Percentiles rank a stretch among this genome's conserved stretches.
Evolutionary conservation across 768 basidiomycete genomes (phyloP).

Genomic region (Pulveroboletus ravenelii): DNA sequence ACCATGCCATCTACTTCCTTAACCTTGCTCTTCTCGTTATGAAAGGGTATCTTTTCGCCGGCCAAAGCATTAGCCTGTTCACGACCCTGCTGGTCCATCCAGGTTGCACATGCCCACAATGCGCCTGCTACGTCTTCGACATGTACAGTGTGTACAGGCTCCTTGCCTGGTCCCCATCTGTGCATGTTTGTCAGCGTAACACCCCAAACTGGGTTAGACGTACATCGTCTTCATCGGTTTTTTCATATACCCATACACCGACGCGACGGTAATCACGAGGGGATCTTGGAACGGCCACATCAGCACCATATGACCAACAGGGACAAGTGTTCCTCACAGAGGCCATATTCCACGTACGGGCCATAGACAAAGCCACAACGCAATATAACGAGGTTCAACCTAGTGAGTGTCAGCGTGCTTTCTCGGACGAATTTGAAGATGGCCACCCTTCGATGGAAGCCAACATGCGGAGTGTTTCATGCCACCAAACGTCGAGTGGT

Average conservation of each 20-base stretch:
- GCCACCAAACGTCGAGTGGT: conserved; percentile 81
- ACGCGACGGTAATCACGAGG: conserved; percentile 66
- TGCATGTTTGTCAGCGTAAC: conserved; percentile 7
- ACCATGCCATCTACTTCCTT: conserved; percentile 60
- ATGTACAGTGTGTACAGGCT: conserved; percentile 72
- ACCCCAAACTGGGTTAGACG: conserved; percentile 21
- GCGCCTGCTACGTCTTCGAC: conserved; percentile 75
- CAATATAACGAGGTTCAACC: conserved; percentile 76
- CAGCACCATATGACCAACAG: conserved; percentile 8
- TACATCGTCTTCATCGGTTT: conserved; percentile 85
- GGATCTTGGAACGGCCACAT: conserved; percentile 45
- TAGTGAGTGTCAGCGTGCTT: conserved; percentile 27
- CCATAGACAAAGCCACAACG: conserved; percentile 76
- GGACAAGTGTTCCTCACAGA: conserved; percentile 40
- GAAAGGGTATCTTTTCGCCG: conserved; percentile 30
- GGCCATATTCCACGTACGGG: conserved; percentile 70
- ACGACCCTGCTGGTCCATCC: conserved; percentile 66
- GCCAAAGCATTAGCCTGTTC: conserved; percentile 59
- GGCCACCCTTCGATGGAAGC: conserved; percentile 67
- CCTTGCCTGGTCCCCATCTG: conserved; percentile 79
- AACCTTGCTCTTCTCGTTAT: conserved; percentile 65
- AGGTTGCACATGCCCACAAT: conserved; percentile 69
- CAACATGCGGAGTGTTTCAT: conserved; percentile 72
- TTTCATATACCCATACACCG: conserved; percentile 77
- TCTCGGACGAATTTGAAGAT: not conserved